A percentile compares a stretch with the other conserved stretches of the same genome.
Evolutionary conservation across 2,329 filamentous ascomycete genomes (phyloP).

Genomic region (Whalleya microplaca): DNA sequence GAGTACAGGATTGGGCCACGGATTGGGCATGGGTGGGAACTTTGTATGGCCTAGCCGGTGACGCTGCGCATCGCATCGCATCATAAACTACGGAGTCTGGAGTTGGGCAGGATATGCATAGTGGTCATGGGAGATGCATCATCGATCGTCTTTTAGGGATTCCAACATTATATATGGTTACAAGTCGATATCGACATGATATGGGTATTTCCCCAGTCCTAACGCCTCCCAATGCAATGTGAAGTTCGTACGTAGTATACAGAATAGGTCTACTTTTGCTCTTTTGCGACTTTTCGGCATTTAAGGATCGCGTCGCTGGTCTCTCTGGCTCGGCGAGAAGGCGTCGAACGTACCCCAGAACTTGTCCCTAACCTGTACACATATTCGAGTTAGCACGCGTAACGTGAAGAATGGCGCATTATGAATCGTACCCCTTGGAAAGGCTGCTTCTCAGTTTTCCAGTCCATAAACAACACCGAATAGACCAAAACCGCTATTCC

Average conservation of each 20-base stretch:
- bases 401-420: not conserved
- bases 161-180: constrained; percentile 16
- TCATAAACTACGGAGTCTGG: constrained; percentile 7
- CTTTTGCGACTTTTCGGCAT: constrained; percentile 14
- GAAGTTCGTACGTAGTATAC: constrained; percentile 21
- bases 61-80: not conserved
- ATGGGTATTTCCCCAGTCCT: constrained; percentile 34
- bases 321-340: constrained; percentile 32
- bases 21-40: constrained; percentile 60
- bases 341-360: constrained; percentile 43
- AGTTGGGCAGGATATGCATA: constrained; percentile 15
- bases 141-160: constrained; percentile 10
- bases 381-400: not conserved
- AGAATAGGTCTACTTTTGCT: constrained; percentile 15
- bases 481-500: constrained; percentile 56
- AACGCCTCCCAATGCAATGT: constrained; percentile 39
- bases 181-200: constrained; percentile 20
- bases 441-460: constrained; percentile 49
- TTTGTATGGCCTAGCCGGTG: constrained; percentile 56
- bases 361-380: constrained; percentile 42
- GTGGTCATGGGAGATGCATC: constrained; percentile 15
- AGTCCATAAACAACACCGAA: constrained; percentile 65
- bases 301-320: constrained; percentile 28
- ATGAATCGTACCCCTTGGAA: constrained; percentile 52
- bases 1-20: constrained; percentile 49